These are phyloP conservation scores for Candida yuanshanica DNA, from an alignment of 805 yeast genomes.

Conservation along the genomic window DNA sequence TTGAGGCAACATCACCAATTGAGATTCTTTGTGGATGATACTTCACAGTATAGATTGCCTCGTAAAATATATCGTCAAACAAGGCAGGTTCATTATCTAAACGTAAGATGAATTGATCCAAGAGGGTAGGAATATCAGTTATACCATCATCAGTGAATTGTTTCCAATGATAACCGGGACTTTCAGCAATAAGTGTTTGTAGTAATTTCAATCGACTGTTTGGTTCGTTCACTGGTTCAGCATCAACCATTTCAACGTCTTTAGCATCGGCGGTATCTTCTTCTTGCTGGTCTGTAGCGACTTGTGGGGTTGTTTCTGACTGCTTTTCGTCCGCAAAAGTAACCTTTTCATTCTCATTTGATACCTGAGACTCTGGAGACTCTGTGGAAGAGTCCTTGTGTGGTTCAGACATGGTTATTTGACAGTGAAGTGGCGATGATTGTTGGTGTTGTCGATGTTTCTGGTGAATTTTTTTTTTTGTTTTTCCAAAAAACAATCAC, in stretches of 20 bases:
- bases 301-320: not conserved
- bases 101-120: not conserved
- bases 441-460: too few relatives aligned
- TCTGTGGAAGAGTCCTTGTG: too few relatives aligned
- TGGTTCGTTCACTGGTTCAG: not conserved
- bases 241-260: too few relatives aligned
- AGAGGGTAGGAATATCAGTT: not conserved
- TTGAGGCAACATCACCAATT: conserved; percentile 2
- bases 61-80: conserved; percentile 16
- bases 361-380: too few relatives aligned
- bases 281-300: not conserved
- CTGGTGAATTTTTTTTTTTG: too few relatives aligned
- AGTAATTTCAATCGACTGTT: not conserved
- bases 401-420: too few relatives aligned
- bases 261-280: conserved; percentile 8
- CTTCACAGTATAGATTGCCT: conserved; percentile 16
- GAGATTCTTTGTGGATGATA: conserved; percentile 14
- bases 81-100: conserved; percentile 1
- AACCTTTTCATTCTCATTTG: too few relatives aligned
- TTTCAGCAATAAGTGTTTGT: not conserved
- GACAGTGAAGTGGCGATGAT: too few relatives aligned
- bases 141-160: conserved; percentile 8
- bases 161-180: conserved; percentile 2
- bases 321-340: not conserved
- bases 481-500: too few relatives aligned